Base-by-base conservation (phyloP, 495 filamentous ascomycete genomes). In the Recurvomyces mirabilis region DNA sequence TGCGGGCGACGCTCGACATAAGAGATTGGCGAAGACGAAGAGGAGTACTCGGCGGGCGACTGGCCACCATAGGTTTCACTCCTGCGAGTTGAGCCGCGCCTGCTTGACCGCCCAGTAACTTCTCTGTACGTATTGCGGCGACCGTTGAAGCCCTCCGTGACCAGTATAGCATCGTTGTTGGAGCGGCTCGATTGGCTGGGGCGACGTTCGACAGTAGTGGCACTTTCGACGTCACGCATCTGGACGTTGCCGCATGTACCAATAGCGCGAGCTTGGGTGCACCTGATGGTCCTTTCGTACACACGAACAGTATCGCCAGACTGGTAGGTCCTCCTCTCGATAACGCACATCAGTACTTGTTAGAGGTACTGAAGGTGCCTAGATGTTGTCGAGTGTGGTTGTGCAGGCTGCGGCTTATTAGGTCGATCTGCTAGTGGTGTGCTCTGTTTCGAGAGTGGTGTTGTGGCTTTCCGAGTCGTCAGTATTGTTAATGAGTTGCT, bases 81-180 rank as follows among this genome's bases (percentile, higher is more conserved):
- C 32, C 47, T 22, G 21, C 47, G 40, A 26, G 31, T 31, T 1
- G 33, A 44, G n/a, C 21, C 23, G 40, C 47, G 41, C 18, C 23
- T 37, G 33, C 33, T 31, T 5, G 31, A 32, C 9, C 33, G 21
- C 5, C 21, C 44, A 21, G 24, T 35, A 18, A 50, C 12, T 12
- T 50, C 47, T n/a, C 47, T 39, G 24, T 50, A 50, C 15, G 44
- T 41, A 6, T 28, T 43, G 5, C 24, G 12, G 11, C 31, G 31
- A 3, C 47, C 47, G 19, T 37, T 37, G 11, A n/a, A n/a, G 21
- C 47, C 47, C 24, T 50, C 21, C 7, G 47, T 50, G n/a, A 50
- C 25, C 5, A 50, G 17, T 13, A 36, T 5, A 14, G 11, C 22
- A 14, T 44, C 47, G n/a, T n/a, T n/a, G n/a, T n/a, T n/a, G 39